phyloP scores from a whole-genome alignment of 2,329 filamentous ascomycete species.

The Pestalotiopsis sp. region DNA sequence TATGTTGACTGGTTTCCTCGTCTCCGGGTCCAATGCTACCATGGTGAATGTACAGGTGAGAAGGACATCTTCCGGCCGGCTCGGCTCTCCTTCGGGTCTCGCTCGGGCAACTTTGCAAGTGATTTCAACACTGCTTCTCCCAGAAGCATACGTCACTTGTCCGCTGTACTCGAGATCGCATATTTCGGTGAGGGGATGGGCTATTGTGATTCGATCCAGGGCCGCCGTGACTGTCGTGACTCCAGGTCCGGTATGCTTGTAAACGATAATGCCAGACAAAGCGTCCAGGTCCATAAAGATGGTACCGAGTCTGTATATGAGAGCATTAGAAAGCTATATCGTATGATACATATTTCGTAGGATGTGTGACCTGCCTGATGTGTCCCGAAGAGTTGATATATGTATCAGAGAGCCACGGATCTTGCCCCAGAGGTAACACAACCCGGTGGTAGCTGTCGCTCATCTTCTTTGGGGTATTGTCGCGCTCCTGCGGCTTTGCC shows the following conservation, averaged over 20 bases:
- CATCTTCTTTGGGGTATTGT: slow-evolving; percentile 68
- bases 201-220: slow-evolving; percentile 54
- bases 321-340: not conserved
- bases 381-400: slow-evolving; percentile 77
- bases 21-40: slow-evolving; percentile 70
- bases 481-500: slow-evolving; percentile 40
- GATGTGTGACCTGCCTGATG: slow-evolving; percentile 53
- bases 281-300: slow-evolving; percentile 82
- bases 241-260: slow-evolving; percentile 64
- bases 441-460: slow-evolving; percentile 69
- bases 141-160: slow-evolving; percentile 66
- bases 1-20: slow-evolving; percentile 62
- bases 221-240: slow-evolving; percentile 50
- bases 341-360: not conserved
- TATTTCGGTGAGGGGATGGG: slow-evolving; percentile 72
- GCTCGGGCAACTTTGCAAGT: slow-evolving; percentile 73
- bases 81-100: slow-evolving; percentile 55
- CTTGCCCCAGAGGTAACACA: slow-evolving; percentile 68
- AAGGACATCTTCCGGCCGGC: slow-evolving; percentile 43
- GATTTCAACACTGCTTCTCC: slow-evolving; percentile 72
- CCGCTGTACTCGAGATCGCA: slow-evolving; percentile 74
- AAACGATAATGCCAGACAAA: slow-evolving; percentile 72
- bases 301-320: slow-evolving; percentile 57
- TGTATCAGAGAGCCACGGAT: slow-evolving; percentile 75
- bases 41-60: slow-evolving; percentile 66